Evolutionary conservation across 257 asterid genomes (phyloP).

Genomic region (Leonotis leonurus): DNA sequence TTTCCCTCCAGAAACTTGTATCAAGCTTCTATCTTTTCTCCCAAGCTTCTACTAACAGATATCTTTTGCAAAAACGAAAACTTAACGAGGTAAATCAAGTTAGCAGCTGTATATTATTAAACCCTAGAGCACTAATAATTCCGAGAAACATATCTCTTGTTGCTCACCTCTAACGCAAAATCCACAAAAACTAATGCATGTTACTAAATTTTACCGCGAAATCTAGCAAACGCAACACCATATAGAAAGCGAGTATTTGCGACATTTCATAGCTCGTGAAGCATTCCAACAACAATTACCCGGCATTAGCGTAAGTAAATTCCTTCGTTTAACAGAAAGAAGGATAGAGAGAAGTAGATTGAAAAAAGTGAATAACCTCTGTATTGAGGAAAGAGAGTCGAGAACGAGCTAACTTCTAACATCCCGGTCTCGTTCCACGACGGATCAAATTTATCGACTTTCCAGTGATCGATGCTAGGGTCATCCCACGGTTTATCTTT

Average conservation of each 20-base stretch:
- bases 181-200: not conserved
- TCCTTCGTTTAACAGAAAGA: not conserved
- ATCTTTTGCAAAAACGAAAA: not conserved
- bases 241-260: not conserved
- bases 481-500: slow-evolving; percentile 34
- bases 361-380: slow-evolving; percentile 22
- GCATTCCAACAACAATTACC: not conserved
- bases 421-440: slow-evolving; percentile 60
- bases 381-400: slow-evolving; percentile 69
- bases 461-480: slow-evolving; percentile 43
- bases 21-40: not conserved
- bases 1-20: too few species aligned
- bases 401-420: slow-evolving; percentile 64
- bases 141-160: not conserved
- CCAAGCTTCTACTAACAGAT: not conserved
- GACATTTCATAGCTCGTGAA: not conserved
- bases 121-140: slow-evolving; percentile 12
- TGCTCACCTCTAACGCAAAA: not conserved
- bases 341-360: not conserved
- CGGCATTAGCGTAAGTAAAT: not conserved
- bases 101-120: not conserved
- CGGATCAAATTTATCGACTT: slow-evolving; percentile 64
- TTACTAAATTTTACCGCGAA: not conserved
- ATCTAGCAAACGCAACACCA: not conserved
- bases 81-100: not conserved